Evolutionary conservation across 1,139 yeast genomes (phyloP).

Genomic region (Geotrichum histeridarum): DNA sequence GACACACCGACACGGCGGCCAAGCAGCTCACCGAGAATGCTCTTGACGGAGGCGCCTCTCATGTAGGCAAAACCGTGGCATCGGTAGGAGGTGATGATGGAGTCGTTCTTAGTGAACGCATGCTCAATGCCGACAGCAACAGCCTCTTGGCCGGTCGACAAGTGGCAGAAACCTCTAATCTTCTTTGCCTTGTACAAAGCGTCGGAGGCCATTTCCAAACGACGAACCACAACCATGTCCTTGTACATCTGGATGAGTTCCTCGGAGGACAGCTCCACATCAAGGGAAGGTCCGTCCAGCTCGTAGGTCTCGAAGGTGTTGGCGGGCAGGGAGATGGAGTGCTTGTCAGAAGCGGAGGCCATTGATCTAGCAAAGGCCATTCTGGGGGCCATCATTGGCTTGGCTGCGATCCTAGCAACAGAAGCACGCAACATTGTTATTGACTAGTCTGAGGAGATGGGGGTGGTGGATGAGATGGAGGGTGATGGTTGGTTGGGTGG

Average conservation of each 20-base stretch:
- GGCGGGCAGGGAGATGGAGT: slow-evolving; percentile 57
- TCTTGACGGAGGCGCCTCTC: slow-evolving; percentile 91
- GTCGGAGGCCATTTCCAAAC: slow-evolving; percentile 98
- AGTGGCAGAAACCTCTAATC: slow-evolving; percentile 95
- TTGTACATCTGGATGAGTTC: slow-evolving; percentile 87
- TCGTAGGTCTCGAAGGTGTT: slow-evolving; percentile 81
- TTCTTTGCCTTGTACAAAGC: slow-evolving; percentile 97
- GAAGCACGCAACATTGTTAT: slow-evolving; percentile 14
- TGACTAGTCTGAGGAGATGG: not conserved
- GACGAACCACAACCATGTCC: slow-evolving; percentile 86
- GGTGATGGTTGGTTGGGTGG: not conserved
- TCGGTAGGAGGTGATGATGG: slow-evolving; percentile 93
- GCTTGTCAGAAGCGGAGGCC: slow-evolving; percentile 10
- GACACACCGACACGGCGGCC: slow-evolving; percentile 95
- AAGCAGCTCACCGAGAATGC: slow-evolving; percentile 91
- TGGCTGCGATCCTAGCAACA: slow-evolving; percentile 7
- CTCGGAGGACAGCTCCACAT: slow-evolving; percentile 73
- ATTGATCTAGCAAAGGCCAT: slow-evolving; percentile 9
- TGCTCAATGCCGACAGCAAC: slow-evolving; percentile 96
- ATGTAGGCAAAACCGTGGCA: slow-evolving; percentile 97
- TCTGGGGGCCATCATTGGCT: not conserved
- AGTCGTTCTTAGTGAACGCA: slow-evolving; percentile 78
- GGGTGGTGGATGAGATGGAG: not conserved
- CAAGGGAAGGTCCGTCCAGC: slow-evolving; percentile 60
- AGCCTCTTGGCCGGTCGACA: slow-evolving; percentile 99